Evolutionary conservation across 164 flowering plant species (phyloP), one percentile per base, ranked within the genome.

Genomic region (Stephania japonica): DNA sequence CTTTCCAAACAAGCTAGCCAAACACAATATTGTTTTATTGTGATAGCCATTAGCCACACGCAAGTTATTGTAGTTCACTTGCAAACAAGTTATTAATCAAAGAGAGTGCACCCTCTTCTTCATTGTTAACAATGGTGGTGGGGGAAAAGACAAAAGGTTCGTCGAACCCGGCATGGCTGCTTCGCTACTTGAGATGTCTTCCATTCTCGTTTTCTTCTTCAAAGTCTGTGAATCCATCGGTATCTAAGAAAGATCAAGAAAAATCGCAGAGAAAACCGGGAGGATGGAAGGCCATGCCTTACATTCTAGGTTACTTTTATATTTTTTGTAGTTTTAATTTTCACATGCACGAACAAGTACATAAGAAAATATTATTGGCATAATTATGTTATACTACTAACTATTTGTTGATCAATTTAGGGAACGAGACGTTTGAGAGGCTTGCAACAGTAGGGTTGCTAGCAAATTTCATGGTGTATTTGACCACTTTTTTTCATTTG

Each of bases 351-450:
- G n/a, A n/a, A n/a, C n/a, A n/a, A n/a, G n/a, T n/a, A n/a, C n/a
- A n/a, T n/a, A n/a, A n/a, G n/a, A n/a, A 49, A 49, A 49, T 49
- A 16, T 49, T 49, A 6, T 49, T 49, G 56, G 14, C 12, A 49
- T 49, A 49, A 16, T 49, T 10, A 49, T 10, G 18, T 3, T 6
- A 49, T 49, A 49, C 12, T 10, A 49, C 12, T 10, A 49, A 16
- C 18, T 49, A 49, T 16, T 69, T 10, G 9, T 6, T 21, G 23
- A 42, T 67, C 5, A 10, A 1, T 42, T 68, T 21, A 56, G 93
- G 97, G 32, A 93, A 91, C 68, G 97, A 93, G 71, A 86, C 96
- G 21, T 90, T 89, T 68, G 97, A 94, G 87, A 90, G 88, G 75
- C 74, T 94, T 43, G 98, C 92, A 1, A 76, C 90, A 9, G 63